phyloP scores from a whole-genome alignment of 163 green algal genomes.

The Scenedesmus sp. region DNA sequence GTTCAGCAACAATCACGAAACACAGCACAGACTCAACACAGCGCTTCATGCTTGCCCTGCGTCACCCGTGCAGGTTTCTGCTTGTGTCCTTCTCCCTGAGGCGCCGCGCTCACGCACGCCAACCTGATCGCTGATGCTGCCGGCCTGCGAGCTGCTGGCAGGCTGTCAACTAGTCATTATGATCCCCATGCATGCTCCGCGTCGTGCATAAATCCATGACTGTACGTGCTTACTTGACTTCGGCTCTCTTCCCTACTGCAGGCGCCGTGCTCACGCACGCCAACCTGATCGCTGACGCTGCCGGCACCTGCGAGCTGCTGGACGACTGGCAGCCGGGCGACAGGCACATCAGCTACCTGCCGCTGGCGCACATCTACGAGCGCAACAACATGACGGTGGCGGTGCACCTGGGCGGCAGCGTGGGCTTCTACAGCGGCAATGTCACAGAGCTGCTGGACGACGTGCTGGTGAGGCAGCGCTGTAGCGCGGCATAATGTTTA shows the following conservation, averaged over 20 bases:
- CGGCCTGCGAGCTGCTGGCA: slow-evolving; percentile 53
- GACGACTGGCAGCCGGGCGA: slow-evolving; percentile 69
- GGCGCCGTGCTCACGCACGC: slow-evolving; percentile 89
- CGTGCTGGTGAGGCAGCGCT: slow-evolving; percentile 68
- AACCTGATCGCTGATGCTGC: slow-evolving; percentile 87
- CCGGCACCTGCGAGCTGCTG: slow-evolving; percentile 62
- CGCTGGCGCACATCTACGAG: slow-evolving; percentile 99
- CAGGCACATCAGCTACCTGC: slow-evolving; percentile 96
- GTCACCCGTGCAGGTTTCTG: background rate
- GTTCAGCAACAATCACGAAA: too few relatives aligned
- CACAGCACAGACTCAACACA: too few relatives aligned
- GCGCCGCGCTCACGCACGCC: slow-evolving; percentile 87
- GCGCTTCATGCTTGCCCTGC: too few relatives aligned
- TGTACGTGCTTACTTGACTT: background rate
- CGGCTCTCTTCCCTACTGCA: slow-evolving; percentile 34
- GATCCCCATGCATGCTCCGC: too few relatives aligned
- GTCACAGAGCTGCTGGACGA: slow-evolving; percentile 95
- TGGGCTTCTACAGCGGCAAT: slow-evolving; percentile 97
- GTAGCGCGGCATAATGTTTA: background rate
- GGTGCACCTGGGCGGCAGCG: slow-evolving; percentile 69
- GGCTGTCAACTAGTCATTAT: background rate
- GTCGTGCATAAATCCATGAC: too few relatives aligned
- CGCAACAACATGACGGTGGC: slow-evolving; percentile 81
- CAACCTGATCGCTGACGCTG: slow-evolving; percentile 89
- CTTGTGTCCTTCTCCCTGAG: slow-evolving; percentile 40